phyloP scores from a whole-genome alignment of 176 grass and related monocot species.

The Phragmites australis region DNA sequence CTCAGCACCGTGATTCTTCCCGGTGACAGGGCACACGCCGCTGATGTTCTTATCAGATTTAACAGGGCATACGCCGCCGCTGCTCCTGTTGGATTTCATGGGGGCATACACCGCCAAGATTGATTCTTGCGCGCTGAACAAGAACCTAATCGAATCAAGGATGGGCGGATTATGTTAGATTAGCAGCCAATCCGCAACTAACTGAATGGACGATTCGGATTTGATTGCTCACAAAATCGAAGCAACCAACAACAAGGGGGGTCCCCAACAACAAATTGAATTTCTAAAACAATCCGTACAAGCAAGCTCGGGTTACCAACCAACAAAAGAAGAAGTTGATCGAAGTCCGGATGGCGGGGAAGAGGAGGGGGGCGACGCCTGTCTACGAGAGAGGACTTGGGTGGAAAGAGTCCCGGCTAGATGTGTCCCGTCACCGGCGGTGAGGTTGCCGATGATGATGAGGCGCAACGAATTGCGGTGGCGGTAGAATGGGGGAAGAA shows the following conservation, averaged over 20 bases:
- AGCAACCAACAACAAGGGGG: not conserved
- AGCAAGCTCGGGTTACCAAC: not conserved
- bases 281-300: not conserved
- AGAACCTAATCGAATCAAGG: not conserved
- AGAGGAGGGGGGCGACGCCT: not conserved
- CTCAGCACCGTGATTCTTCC: conserved; percentile 19
- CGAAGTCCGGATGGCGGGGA: not conserved
- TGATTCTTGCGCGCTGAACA: not conserved
- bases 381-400: not conserved
- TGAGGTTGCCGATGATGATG: not conserved
- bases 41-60: conserved; percentile 52
- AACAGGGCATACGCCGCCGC: not conserved
- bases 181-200: not conserved
- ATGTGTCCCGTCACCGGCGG: not conserved
- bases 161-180: not conserved
- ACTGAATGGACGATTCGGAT: not conserved
- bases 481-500: too few species aligned
- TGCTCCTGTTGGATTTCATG: conserved; percentile 39
- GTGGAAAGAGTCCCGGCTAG: not conserved
- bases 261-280: too few species aligned
- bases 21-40: conserved; percentile 59
- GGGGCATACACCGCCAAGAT: conserved; percentile 24
- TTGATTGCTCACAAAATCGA: not conserved
- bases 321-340: not conserved
- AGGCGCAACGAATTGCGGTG: not conserved